These are phyloP conservation scores for Arachnomyces sp. DNA, from an alignment of 2,329 filamentous ascomycete genomes.

Conservation along the genomic window DNA sequence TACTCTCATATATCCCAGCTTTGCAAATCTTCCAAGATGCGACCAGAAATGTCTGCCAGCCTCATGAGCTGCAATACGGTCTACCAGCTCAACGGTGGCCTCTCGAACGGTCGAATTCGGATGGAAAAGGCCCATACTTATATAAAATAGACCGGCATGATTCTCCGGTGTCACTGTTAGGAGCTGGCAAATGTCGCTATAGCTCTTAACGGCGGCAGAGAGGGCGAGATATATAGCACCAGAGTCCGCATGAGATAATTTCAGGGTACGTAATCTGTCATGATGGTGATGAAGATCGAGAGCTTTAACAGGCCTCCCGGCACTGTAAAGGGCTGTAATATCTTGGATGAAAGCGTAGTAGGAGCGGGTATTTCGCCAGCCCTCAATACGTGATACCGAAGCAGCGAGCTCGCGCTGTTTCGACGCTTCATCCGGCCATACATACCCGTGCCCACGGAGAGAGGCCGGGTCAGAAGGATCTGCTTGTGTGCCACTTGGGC, in stretches of 20 bases:
- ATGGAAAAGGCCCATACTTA: constrained; percentile 87
- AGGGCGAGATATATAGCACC: constrained; percentile 81
- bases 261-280: constrained; percentile 77
- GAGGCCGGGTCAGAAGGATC: constrained; percentile 40
- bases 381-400: constrained; percentile 88
- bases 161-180: constrained; percentile 76
- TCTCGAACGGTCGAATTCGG: constrained; percentile 71
- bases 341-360: constrained; percentile 93
- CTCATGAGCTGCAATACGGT: constrained; percentile 75
- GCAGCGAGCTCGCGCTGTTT: constrained; percentile 82
- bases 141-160: constrained; percentile 81
- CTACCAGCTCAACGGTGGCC: constrained; percentile 70
- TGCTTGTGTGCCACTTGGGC: constrained; percentile 33
- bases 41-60: constrained; percentile 92
- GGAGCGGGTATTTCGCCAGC: constrained; percentile 89
- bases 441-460: constrained; percentile 80
- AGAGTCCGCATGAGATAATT: constrained; percentile 66
- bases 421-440: constrained; percentile 77
- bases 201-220: constrained; percentile 64
- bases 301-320: constrained; percentile 33
- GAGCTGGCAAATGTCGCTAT: constrained; percentile 78
- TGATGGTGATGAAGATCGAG: constrained; percentile 82
- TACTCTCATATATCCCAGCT: constrained; percentile 74
- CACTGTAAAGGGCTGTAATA: constrained; percentile 32
- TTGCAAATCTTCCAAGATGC: constrained; percentile 77